Evolutionary conservation across 2,329 filamentous ascomycete species (phyloP), one percentile per base, ranked within the genome.

Genomic region (Aspergillus clavatus): DNA sequence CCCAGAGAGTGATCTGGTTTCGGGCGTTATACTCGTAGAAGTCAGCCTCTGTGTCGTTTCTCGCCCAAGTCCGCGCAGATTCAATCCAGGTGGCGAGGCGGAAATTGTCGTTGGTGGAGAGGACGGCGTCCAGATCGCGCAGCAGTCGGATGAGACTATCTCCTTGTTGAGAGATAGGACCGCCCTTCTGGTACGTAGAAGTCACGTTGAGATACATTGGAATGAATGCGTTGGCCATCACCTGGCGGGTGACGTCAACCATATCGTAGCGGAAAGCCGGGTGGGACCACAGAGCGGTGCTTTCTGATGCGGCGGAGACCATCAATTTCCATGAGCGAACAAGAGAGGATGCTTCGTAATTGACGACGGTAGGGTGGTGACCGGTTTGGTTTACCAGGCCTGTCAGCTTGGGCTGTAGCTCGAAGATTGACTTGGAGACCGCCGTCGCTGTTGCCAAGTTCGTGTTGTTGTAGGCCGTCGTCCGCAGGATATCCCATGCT

Each of bases 1-100:
- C 74, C 75, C 74, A 78, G 8, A 74, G 62, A 5, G 75, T 77
- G 45, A 78, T 61, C 47, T 77, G 74, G 39, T 77, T 77, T 10
- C 71, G 63, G 5, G 74, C 74, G 37, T 75, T 67, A 55, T 72
- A 74, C 43, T 71, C 67, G 33, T 71, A 67, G 50, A 70, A 72
- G 16, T 66, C 56, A 16, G 66, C 53, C 0, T 59, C 48, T 5
- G 50, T 52, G 7, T 46, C 38, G 40, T 57, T 59, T 6, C 42
- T 42, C 38, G 60, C 64, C 50, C 54, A 65, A 2, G 63, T 46
- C 3, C 65, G 62, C 1, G 75, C 73, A 0, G 67, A 57, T 1
- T 48, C 39, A 10, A 75, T 63, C 72, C 73, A 77, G 3, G 60
- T 58, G 0, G 60, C 56, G 16, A 77, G 67, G 7, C 59, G 59